These are phyloP conservation scores for Ziziphus jujuba DNA, from an alignment of 306 rosid genomes.

Conservation along the genomic window DNA sequence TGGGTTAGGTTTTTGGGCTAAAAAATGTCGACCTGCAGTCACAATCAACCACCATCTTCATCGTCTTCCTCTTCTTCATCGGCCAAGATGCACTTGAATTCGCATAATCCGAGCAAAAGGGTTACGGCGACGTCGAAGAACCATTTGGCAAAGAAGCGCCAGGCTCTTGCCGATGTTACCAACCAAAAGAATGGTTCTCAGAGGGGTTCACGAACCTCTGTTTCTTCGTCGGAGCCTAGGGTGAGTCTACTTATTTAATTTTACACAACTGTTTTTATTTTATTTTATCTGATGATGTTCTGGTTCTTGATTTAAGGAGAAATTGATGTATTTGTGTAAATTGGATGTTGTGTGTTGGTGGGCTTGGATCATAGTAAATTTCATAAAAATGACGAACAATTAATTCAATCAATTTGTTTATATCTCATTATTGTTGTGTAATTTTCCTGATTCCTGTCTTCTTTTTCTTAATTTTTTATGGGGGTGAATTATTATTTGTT, in stretches of 20 bases:
- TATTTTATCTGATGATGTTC: not conserved
- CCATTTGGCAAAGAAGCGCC: slow-evolving; percentile 43
- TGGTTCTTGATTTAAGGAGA: not conserved
- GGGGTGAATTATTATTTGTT: not conserved
- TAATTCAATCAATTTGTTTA: no score
- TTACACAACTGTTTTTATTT: not conserved
- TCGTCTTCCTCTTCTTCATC: slow-evolving; percentile 21
- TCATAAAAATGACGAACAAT: no score
- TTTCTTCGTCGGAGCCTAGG: slow-evolving; percentile 38
- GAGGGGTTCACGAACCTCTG: slow-evolving; percentile 6
- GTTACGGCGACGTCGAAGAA: slow-evolving; percentile 27
- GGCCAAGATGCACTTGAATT: slow-evolving; percentile 23
- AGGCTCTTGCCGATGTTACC: slow-evolving; percentile 50
- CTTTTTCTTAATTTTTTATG: not conserved
- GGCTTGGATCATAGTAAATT: no score
- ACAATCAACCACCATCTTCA: slow-evolving; percentile 1
- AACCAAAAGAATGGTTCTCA: slow-evolving; percentile 39
- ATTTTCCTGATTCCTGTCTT: no score
- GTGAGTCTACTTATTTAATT: slow-evolving; percentile 21
- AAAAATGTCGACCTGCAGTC: slow-evolving; percentile 42
- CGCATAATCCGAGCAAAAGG: slow-evolving; percentile 28
- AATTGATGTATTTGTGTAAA: not conserved
- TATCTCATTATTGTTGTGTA: no score
- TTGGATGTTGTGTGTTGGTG: not conserved
- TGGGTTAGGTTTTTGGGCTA: slow-evolving; percentile 25